Base-by-base conservation (phyloP, 164 flowering plant genomes). In the Santalum album region DNA sequence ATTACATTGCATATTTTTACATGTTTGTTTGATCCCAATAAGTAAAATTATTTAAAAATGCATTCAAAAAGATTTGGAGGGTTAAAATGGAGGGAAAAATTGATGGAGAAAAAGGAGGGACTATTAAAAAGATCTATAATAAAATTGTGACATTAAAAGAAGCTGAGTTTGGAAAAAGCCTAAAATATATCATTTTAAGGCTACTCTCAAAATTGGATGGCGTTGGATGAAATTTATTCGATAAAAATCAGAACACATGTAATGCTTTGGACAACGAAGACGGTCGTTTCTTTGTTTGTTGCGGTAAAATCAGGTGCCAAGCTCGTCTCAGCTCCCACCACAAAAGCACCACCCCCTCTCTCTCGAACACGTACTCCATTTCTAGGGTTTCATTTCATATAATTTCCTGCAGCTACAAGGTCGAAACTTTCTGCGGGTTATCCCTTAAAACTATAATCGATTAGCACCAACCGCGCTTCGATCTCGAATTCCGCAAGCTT, bases 361-460 rank as follows among this genome's bases (percentile, higher is more conserved):
- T 36, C 48, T 35, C 21, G 43, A 5, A 1, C 19, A 6, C 25
- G 19, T 2, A 6, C 48, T 1, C 11, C 46, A 26, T 54, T 36
- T 48, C 54, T 27, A 49, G 65, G 59, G 53, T 49, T 58, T 58
- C 60, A 20, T 14, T 5, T n/a, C n/a, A 17, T 43, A n/a, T n/a
- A n/a, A n/a, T 16, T 36, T 22, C 15, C 18, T 45, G 49, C 34
- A 29, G 34, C 34, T 29, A 29, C 34, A 45, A 45, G 12, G 0
- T 18, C 14, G 49, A n/a, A 45, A 38, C 3, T 38, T 38, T 16
- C 15, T 12, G 42, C 42, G 12, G 3, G 3, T 38, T 9, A 38
- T 15, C 42, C 1, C 42, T 38, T 12, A 16, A 38, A 38, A 38
- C 42, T 12, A 12, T 29, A 9, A 29, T 0, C 9, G 16, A 38